Base-by-base conservation (phyloP, 495 filamentous ascomycete species). In the Trichoderma reesei region DNA sequence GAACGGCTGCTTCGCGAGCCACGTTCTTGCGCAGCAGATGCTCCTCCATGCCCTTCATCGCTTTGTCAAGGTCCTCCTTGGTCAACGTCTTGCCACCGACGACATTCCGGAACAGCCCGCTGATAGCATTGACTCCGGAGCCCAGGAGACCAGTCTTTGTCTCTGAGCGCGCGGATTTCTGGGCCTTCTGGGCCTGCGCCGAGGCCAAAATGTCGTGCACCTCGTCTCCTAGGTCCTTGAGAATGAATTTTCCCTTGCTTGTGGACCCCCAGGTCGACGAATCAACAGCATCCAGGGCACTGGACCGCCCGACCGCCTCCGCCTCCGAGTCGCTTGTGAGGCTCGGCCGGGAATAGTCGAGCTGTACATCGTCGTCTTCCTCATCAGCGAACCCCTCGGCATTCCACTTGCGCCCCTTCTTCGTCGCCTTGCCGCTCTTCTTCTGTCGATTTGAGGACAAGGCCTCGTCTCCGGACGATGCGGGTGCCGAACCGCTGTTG, bases 1-100 rank as follows among this genome's bases (percentile, higher is more conserved):
- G 89, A 41, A 95, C 82, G 8, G 94, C 95, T 38, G 94, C 94
- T 78, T 97, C 93, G 46, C 89, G 87, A 8, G 94, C 95, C 56
- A 98, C 92, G 69, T 98, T 98, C 81, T 98, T 98, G 74, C 88
- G 88, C 56, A 97, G 73, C 5, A 98, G 81, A 76, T 98, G 95
- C 62, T 96, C 91, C 67, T 96, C 90, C 94, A 98, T 98, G 6
- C 86, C 89, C 72, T 91, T 91, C 78, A 98, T 85, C 8, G 94
- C 88, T 73, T 95, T 96, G 59, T 90, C 87, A 20, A 98, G 78
- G 68, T 97, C 92, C 46, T 87, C 80, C 68, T 91, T 89, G 0
- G 91, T 95, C 69, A 98, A 75, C 5, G 87, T 87, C 76, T 96
- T 96, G 26, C 95, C 94, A 54, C 94, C 94, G 6, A 98, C 88